Evolutionary conservation across 192 early-diverging fungal species (phyloP).

Genomic region (Gigaspora rosea): DNA sequence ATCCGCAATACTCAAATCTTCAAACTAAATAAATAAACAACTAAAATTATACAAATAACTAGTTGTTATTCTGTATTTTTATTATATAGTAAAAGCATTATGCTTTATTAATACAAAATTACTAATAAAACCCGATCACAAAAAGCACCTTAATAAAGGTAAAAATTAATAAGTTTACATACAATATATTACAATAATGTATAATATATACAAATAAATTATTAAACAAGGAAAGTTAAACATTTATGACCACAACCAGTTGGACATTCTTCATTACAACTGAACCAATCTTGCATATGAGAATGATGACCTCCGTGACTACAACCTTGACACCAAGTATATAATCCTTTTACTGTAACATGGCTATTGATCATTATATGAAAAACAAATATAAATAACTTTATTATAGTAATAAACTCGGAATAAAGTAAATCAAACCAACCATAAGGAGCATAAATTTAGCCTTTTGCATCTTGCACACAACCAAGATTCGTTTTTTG

Average conservation of each 20-base stretch:
- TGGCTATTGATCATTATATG: conserved; percentile 50
- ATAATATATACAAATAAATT: too few species aligned
- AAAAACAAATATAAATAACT: not conserved
- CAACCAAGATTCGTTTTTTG: conserved; percentile 55
- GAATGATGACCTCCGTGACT: conserved; percentile 78
- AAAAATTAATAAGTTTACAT: too few species aligned
- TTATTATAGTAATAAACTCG: not conserved
- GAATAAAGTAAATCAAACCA: conserved; percentile 4
- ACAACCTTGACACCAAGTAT: conserved; percentile 80
- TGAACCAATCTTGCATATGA: conserved; percentile 75
- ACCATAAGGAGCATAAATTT: conserved; percentile 73
- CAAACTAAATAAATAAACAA: too few species aligned
- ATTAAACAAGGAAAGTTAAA: not conserved
- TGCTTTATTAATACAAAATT: too few species aligned
- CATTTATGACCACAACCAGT: conserved; percentile 79
- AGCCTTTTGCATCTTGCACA: conserved; percentile 71
- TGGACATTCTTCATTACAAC: conserved; percentile 59
- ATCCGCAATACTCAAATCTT: too few species aligned
- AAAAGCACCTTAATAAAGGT: too few species aligned
- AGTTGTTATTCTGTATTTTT: too few species aligned
- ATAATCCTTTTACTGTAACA: conserved; percentile 69
- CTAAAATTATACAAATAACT: too few species aligned
- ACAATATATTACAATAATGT: too few species aligned
- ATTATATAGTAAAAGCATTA: too few species aligned
- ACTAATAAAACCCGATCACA: too few species aligned